Evolutionary conservation across 371 early-diverging fungal species (phyloP).

Genomic region (Haplosporangium sp.): DNA sequence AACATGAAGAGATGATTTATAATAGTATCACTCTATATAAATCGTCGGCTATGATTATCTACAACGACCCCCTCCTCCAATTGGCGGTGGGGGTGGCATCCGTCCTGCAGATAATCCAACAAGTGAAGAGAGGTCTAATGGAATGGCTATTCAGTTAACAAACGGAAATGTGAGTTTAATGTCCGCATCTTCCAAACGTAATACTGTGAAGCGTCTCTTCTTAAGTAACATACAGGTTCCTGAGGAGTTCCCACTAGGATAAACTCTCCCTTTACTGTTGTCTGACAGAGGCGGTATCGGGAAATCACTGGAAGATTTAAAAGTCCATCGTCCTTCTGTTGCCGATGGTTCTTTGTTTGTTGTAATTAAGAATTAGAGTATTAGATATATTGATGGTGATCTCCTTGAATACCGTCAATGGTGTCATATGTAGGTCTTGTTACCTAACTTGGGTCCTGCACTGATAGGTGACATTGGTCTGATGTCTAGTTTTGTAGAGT

Average conservation of each 20-base stretch:
- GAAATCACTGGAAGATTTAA: neutral
- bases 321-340: constrained; percentile 7
- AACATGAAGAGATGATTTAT: no score
- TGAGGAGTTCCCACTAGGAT: constrained; percentile 5
- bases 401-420: neutral
- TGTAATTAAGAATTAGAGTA: neutral
- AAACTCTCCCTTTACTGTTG: neutral
- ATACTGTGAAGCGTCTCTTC: neutral
- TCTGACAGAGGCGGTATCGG: constrained; percentile 1
- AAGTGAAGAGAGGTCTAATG: constrained; percentile 1
- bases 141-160: neutral
- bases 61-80: neutral
- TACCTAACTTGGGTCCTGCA: neutral
- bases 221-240: constrained; percentile 5
- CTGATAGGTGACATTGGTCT: constrained; percentile 10
- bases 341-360: neutral
- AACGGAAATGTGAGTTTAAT: neutral
- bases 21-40: no score
- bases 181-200: neutral
- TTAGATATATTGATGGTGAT: neutral
- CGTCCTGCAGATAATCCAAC: constrained; percentile 8
- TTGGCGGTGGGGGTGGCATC: constrained; percentile 8
- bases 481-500: neutral
- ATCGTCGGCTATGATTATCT: neutral
- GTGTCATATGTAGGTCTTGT: neutral